A percentile compares a stretch with the other conserved stretches of the same genome.
These are phyloP conservation scores for Amanita pseudoporphyria DNA, from an alignment of 768 basidiomycete genomes.

Conservation along the genomic window DNA sequence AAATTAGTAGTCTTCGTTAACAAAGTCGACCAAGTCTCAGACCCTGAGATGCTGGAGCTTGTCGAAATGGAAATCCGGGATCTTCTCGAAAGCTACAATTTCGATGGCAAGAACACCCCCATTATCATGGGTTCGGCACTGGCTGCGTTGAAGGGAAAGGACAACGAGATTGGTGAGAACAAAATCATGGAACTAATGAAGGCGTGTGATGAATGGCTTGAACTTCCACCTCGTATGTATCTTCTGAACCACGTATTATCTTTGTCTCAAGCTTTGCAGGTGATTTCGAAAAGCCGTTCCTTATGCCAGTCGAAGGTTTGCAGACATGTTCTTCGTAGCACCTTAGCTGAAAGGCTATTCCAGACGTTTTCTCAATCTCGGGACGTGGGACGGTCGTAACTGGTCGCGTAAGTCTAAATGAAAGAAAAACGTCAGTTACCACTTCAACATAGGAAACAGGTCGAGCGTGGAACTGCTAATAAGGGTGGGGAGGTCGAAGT, in stretches of 20 bases:
- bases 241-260: not conserved
- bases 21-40: constrained; percentile 95
- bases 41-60: constrained; percentile 97
- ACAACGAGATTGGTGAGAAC: constrained; percentile 66
- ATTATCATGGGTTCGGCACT: constrained; percentile 97
- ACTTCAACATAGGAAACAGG: constrained; percentile 28
- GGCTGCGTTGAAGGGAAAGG: constrained; percentile 83
- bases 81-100: constrained; percentile 83
- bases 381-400: constrained; percentile 98
- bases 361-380: constrained; percentile 93
- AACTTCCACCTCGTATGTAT: constrained; percentile 77
- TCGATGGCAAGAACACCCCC: constrained; percentile 96
- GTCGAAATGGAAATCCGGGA: constrained; percentile 99
- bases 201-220: constrained; percentile 91
- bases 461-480: constrained; percentile 84
- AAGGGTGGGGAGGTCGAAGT: constrained; percentile 95
- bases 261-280: constrained; percentile 31
- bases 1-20: constrained; percentile 98
- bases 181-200: constrained; percentile 79
- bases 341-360: not conserved
- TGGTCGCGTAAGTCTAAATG: constrained; percentile 58
- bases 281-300: constrained; percentile 96
- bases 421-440: not conserved
- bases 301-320: constrained; percentile 84
- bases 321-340: not conserved